Evolutionary conservation across 176 grass and related monocot species (phyloP), one percentile per base, ranked within the genome.

Genomic region (Carex scoparia): DNA sequence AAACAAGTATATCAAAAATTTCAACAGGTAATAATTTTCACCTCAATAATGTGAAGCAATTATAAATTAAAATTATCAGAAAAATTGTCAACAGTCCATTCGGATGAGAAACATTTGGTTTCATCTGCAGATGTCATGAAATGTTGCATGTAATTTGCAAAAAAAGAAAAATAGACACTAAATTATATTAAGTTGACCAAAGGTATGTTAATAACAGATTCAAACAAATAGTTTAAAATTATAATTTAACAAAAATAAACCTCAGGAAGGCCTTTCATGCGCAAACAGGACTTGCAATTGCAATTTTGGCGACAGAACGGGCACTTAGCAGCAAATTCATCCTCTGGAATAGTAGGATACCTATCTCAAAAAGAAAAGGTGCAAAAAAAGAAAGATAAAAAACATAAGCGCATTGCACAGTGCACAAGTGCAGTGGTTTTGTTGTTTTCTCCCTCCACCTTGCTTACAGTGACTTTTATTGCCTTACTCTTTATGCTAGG

Each of bases 261-360:
- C 89, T 91, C 70, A 73, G 35, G 3, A 51, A 90, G 14, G 80
- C 86, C 66, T 61, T 19, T 91, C 87, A 91, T 91, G 42, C 84
- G 71, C 60, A 93, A 83, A 70, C 91, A 97, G 58, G 81, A 84
- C 86, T 94, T 97, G 81, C 90, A 97, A 83, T 94, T 97, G 83
- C 91, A 97, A 54, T 94, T 94, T 0, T 75, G 84, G 11, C 80
- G 30, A 74, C 91, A 97, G 70, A 89, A 77, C 64, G 90, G 91
- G 49, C 90, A 92, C 61, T 90, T 83, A 3, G 12, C 33, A 69
- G 88, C 82, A 90, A 94, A 80, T 27, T 94, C 89, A 28, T 88
- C 83, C 75, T 94, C 83, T 53, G 74, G 1, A 58, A 92, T 73
- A 86, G 83, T 40, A 61, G 79, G 87, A 86, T 94, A 97, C 94